Conservation (phyloP, 2,329 filamentous ascomycete genomes). For the Verticillium nubilum region DNA sequence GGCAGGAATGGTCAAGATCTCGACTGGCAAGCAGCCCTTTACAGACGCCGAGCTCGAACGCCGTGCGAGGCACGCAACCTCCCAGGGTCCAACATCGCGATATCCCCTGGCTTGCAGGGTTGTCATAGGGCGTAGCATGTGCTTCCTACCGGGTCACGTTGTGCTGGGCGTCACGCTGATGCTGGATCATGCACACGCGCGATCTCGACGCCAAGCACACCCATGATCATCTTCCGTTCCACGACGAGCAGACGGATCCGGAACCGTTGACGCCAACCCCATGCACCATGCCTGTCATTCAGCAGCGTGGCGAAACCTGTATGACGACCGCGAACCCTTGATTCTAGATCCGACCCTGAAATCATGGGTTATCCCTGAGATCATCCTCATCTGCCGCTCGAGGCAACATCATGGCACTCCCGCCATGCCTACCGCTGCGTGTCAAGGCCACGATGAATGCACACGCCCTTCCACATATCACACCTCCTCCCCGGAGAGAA, state of each 20-base stretch:
- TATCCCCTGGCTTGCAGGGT: background rate
- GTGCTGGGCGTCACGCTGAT: conserved; percentile 9
- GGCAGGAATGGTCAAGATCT: background rate
- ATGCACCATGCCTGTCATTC: background rate
- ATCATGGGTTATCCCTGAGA: background rate
- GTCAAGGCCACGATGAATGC: background rate
- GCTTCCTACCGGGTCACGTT: background rate
- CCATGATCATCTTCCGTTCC: background rate
- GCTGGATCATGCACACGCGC: background rate
- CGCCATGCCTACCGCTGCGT: background rate
- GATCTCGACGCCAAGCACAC: background rate
- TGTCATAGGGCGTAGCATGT: background rate
- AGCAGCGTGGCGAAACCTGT: background rate
- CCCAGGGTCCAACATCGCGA: background rate
- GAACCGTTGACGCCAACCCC: background rate
- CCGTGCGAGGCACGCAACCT: conserved; percentile 1
- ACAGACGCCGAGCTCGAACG: conserved; percentile 5
- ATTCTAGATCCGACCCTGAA: background rate
- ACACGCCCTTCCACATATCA: background rate
- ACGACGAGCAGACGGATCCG: background rate
- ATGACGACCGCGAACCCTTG: background rate
- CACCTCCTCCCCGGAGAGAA: background rate
- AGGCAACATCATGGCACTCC: background rate
- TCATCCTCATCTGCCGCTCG: background rate
- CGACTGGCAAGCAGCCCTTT: background rate